Percentiles rank a stretch among this genome's conserved stretches.
Conservation (phyloP, 257 asterid species). For the Solanum bukasovii region DNA sequence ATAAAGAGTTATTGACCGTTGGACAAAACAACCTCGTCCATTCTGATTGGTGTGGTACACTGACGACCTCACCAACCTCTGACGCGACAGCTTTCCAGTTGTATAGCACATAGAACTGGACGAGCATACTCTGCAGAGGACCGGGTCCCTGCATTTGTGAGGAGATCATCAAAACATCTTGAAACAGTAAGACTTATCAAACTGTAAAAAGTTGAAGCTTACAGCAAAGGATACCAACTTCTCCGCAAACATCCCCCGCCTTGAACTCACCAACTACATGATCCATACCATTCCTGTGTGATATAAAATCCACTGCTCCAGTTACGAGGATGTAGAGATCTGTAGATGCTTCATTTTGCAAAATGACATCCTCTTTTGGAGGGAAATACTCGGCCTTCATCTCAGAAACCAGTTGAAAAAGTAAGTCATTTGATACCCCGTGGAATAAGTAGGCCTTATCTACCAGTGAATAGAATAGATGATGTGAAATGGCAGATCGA, state of each 20-base stretch:
- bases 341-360: constrained; percentile 69
- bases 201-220: constrained; percentile 59
- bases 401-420: constrained; percentile 78
- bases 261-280: constrained; percentile 41
- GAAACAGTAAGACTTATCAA: neutral
- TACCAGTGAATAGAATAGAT: constrained; percentile 48
- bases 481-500: constrained; percentile 53
- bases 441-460: constrained; percentile 64
- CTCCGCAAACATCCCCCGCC: constrained; percentile 59
- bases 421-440: constrained; percentile 67
- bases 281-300: constrained; percentile 25
- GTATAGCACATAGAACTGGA: too few relatives aligned
- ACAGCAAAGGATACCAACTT: constrained; percentile 64
- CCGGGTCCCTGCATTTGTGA: too few relatives aligned
- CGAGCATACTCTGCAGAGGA: too few relatives aligned
- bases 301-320: constrained; percentile 60
- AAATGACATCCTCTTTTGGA: constrained; percentile 50
- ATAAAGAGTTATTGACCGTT: too few relatives aligned
- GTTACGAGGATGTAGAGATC: constrained; percentile 55
- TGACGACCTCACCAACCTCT: too few relatives aligned
- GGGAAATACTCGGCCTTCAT: constrained; percentile 77
- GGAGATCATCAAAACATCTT: too few relatives aligned
- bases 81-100: too few relatives aligned
- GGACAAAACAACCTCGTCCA: too few relatives aligned
- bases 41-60: too few relatives aligned